These are phyloP conservation scores for Zangia roseola DNA, from an alignment of 768 basidiomycete genomes.

Conservation along the genomic window DNA sequence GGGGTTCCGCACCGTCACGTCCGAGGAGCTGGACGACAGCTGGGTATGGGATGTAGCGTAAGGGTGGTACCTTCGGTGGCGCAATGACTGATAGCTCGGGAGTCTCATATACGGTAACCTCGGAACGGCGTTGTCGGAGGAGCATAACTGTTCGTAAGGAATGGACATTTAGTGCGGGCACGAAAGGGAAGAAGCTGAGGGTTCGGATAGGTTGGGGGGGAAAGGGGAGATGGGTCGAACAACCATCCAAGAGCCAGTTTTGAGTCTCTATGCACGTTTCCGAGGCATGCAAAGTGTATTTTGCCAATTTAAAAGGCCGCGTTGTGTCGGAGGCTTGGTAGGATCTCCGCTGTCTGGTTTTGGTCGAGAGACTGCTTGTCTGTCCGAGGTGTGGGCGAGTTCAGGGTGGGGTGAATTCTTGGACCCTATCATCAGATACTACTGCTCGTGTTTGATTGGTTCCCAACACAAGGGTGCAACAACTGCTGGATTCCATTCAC, in stretches of 20 bases:
- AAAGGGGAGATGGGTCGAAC: conserved; percentile 1
- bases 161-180: conserved; percentile 11
- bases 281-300: conserved; percentile 22
- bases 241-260: conserved; percentile 13
- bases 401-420: conserved; percentile 15
- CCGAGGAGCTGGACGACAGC: background rate
- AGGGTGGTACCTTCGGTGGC: conserved; percentile 20
- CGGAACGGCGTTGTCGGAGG: conserved; percentile 8
- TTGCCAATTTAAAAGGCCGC: conserved; percentile 24
- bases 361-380: conserved; percentile 13
- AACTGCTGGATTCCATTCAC: conserved; percentile 4
- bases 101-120: conserved; percentile 18
- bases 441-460: conserved; percentile 16
- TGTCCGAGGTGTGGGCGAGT: conserved; percentile 6
- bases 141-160: conserved; percentile 19
- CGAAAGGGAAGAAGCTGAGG: background rate
- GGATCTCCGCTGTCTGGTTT: conserved; percentile 28
- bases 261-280: conserved; percentile 24
- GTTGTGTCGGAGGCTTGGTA: conserved; percentile 13
- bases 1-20: conserved; percentile 10
- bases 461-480: background rate
- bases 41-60: conserved; percentile 9
- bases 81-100: conserved; percentile 21
- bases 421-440: conserved; percentile 4
- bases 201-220: background rate